Conservation (phyloP, 495 filamentous ascomycete genomes). For the Pyrenopolyporus hunteri region DNA sequence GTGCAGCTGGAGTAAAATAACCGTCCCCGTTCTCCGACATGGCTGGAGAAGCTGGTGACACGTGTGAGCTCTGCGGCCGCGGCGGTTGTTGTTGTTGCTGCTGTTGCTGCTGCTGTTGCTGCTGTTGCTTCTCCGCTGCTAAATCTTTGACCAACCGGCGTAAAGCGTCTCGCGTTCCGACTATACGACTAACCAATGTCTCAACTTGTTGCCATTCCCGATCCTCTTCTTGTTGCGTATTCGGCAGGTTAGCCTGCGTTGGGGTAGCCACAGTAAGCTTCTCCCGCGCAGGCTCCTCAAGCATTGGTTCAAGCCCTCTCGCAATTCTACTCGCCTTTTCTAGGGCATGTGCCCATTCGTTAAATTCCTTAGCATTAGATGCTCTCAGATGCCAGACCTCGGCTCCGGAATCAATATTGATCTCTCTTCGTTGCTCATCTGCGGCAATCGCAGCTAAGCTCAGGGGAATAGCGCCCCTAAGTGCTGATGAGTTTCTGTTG, state of each 20-base stretch:
- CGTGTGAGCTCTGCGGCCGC: conserved; percentile 45
- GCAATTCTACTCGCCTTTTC: conserved; percentile 73
- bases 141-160: conserved; percentile 83
- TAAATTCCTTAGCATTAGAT: conserved; percentile 79
- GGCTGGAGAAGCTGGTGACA: conserved; percentile 49
- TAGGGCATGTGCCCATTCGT: conserved; percentile 81
- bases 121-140: conserved; percentile 62
- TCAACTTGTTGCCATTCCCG: conserved; percentile 86
- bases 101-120: conserved; percentile 36
- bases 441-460: conserved; percentile 88
- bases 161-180: conserved; percentile 87
- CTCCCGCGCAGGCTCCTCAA: conserved; percentile 38
- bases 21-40: conserved; percentile 52
- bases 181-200: conserved; percentile 76
- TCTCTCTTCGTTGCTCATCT: conserved; percentile 84
- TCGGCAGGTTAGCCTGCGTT: conserved; percentile 19
- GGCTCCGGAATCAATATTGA: conserved; percentile 94
- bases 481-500: conserved; percentile 84
- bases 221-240: conserved; percentile 64
- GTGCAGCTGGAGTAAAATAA: conserved; percentile 50
- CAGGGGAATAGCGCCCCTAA: conserved; percentile 90
- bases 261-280: conserved; percentile 33
- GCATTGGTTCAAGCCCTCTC: conserved; percentile 51
- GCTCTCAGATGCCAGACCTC: conserved; percentile 97
- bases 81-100: conserved; percentile 28